Evolutionary conservation across 441 rosid species (phyloP), one percentile per base, ranked within the genome.

Genomic region (Hypseocharis bilobata): DNA sequence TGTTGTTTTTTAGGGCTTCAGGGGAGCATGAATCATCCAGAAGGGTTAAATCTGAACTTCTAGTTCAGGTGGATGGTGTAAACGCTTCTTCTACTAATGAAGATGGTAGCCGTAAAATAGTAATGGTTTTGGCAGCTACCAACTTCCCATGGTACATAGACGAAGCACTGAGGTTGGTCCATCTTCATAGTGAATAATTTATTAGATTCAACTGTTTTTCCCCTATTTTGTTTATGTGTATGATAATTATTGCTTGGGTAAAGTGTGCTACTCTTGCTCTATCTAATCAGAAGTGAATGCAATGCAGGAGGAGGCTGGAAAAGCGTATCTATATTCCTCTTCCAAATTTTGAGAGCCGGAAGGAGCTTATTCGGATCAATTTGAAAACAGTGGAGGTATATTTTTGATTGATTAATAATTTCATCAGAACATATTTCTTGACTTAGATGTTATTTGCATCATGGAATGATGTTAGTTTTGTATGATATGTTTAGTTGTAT

Each of bases 91-190:
- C 85, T 16, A 88, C 91, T 29, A 84, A 83, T 71, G 99, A 93
- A 83, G 97, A 91, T 68, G 99, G 99, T 34, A 91, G 86, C 74
- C 84, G 89, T 63, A 93, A 93, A 77, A 86, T 93, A 70, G 99
- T 93, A 65, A 91, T 93, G 99, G 99, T 93, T 65, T 81, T 93
- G 76, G 97, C 97, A 30, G 97, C 99, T 52, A 93, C 99, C 66
- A 93, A 93, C 80, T 93, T 93, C 71, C 99, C 99, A 1, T 93
- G 99, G 97, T 97, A 93, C 86, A 91, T 91, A 74, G 99, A 93
- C 54, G 96, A 91, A 83, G 99, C 99, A 10, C 86, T 93, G 68
- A 86, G 99, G 99, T 91, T 70, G 60, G 61, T 56, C 60, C 13
- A 59, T 27, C 45, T 62, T 65, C 40, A 22, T 3, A 19, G 10